Base-by-base conservation (phyloP, 2,329 filamentous ascomycete species). In the Penicillium sclerotigenum region DNA sequence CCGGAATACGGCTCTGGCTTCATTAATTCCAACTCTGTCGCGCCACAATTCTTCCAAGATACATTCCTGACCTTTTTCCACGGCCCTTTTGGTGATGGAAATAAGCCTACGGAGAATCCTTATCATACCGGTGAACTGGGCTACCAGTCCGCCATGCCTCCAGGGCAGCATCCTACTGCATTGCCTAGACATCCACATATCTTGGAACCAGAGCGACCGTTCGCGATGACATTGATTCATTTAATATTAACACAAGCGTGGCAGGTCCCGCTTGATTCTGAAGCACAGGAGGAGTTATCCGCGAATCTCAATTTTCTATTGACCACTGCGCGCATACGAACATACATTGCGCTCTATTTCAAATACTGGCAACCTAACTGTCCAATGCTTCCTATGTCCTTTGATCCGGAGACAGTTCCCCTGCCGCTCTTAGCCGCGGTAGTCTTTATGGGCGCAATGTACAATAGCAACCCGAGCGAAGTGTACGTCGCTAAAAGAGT, bases 331-430 rank as follows among this genome's bases (percentile, higher is more conserved):
- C 72, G 71, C 26, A 76, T 79, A 31, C 69, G 70, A 14, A 77
- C 73, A 55, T 78, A 75, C 52, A 62, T 76, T 4, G 62, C 65
- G 1, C 63, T 77, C 3, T 80, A 78, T 52, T 79, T 79, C 54
- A 71, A 72, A 36, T 74, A 73, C 54, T 79, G 77, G 72, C 77
- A 80, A 33, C 71, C 71, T 3, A 77, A 76, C 52, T 77, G 73
- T 52, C 65, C 76, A 0, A 74, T 80, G 28, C 62, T 80, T 5
- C 77, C 80, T 59, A 58, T 63, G 5, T 72, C 75, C 0, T 79
- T 80, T 50, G 68, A 76, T 52, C 66, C 73, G 2, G 70, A 76
- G 14, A 67, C 66, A 1, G 69, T 69, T 4, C 64, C 74, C 2
- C 58, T 74, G 29, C 68, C 73, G 1, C 62, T 80, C 6, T 65